phyloP scores from a whole-genome alignment of 805 yeast genomes.

The Hanseniaspora thailandica region DNA sequence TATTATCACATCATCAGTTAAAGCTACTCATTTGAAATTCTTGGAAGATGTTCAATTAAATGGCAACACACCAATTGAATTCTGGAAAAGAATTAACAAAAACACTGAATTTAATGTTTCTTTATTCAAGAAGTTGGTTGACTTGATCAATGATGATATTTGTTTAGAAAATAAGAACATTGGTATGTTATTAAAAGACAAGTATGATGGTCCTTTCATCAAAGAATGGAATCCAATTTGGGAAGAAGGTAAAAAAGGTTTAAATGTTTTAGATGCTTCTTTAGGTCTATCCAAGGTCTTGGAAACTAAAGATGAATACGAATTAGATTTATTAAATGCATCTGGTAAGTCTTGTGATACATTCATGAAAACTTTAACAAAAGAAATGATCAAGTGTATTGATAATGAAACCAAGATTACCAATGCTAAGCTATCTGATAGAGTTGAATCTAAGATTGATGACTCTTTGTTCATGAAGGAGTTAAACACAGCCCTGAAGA shows the following conservation, averaged over 20 bases:
- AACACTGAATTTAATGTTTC: slow-evolving; percentile 64
- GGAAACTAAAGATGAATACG: slow-evolving; percentile 71
- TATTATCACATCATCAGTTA: slow-evolving; percentile 69
- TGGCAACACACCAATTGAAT: slow-evolving; percentile 35
- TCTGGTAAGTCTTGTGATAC: slow-evolving; percentile 71
- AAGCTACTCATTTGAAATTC: slow-evolving; percentile 57
- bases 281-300: slow-evolving; percentile 44
- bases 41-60: slow-evolving; percentile 36
- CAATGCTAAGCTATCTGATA: slow-evolving; percentile 60
- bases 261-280: slow-evolving; percentile 40
- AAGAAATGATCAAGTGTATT: slow-evolving; percentile 74
- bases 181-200: slow-evolving; percentile 66
- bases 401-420: slow-evolving; percentile 76
- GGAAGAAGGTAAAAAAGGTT: slow-evolving; percentile 31
- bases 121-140: slow-evolving; percentile 47
- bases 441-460: slow-evolving; percentile 71
- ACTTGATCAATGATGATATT: slow-evolving; percentile 32
- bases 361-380: slow-evolving; percentile 70
- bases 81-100: slow-evolving; percentile 65
- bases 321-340: slow-evolving; percentile 47
- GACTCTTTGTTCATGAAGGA: slow-evolving; percentile 54
- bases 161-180: slow-evolving; percentile 33
- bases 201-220: slow-evolving; percentile 71
- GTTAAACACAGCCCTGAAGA: slow-evolving; percentile 38
- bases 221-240: slow-evolving; percentile 57